Evolutionary conservation across 2,329 filamentous ascomycete species (phyloP), one percentile per base, ranked within the genome.

Genomic region (Xylaria digitata): DNA sequence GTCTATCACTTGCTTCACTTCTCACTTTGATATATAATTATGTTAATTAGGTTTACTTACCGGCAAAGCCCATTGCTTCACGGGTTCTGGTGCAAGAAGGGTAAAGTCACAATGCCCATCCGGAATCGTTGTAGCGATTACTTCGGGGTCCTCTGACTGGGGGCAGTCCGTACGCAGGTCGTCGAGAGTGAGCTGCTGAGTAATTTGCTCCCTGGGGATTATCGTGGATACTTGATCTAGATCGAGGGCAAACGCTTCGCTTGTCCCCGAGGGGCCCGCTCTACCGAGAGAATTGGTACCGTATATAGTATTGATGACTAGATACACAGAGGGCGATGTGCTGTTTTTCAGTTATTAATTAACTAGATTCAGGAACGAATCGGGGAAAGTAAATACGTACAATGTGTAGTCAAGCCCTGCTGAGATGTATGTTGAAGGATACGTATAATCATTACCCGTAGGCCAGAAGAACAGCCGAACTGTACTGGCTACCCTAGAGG

Each of bases 241-340:
- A 55, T 79, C 68, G 21, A 80, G 67, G 1, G 75, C 69, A 54
- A 79, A 75, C 13, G 80, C 71, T 66, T 73, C 67, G 43, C 65
- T 74, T 2, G 72, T 71, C 54, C 76, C 78, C 0, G 75, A 72
- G 6, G 79, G 79, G 0, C 78, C 78, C 1, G 68, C 68, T 17
- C 70, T 67, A 50, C 75, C 75, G 9, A 72, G 64, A 6, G 73
- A 68, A 69, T 81, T 81, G 69, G 69, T 74, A 34, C 77, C 79
- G 19, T 63, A 71, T 5, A 78, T 74, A n/a, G 78, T 78, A 19
- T 77, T 75, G 62, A 81, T 75, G 21, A 78, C 59, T 69, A 80
- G 74, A 70, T 81, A 81, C 40, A 81, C 77, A 6, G 79, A 80
- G 3, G 79, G 79, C 1, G 76, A 80, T n/a, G 78, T 79, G 66